A percentile compares a stretch with the other conserved stretches of the same genome.
Conservation (phyloP, 192 early-diverging fungal genomes). For the Gryganskiella cystojenkinii region DNA sequence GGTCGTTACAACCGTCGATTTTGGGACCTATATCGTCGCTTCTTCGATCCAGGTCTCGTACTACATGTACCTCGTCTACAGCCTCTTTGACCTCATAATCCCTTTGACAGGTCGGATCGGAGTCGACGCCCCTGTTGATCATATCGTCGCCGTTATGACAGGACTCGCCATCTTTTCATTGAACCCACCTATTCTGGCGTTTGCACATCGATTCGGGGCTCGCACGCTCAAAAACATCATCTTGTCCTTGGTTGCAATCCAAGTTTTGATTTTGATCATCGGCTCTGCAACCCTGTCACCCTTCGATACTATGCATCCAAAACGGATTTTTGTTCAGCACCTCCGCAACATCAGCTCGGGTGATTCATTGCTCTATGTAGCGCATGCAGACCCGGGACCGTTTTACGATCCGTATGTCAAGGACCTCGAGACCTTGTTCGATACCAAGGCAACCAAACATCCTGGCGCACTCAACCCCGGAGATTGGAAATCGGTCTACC, state of each 20-base stretch:
- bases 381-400: constrained; percentile 68
- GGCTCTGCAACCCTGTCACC: constrained; percentile 43
- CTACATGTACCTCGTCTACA: too few relatives aligned
- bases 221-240: constrained; percentile 16
- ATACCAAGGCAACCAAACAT: constrained; percentile 38
- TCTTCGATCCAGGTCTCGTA: too few relatives aligned
- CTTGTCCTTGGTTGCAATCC: constrained; percentile 46
- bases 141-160: constrained; percentile 67
- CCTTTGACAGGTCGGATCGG: constrained; percentile 77
- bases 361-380: constrained; percentile 63
- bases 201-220: constrained; percentile 61
- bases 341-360: constrained; percentile 70
- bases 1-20: constrained; percentile 24
- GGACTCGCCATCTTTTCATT: constrained; percentile 58
- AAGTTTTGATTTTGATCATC: constrained; percentile 40
- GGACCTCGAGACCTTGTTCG: constrained; percentile 53
- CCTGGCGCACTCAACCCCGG: constrained; percentile 41
- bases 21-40: constrained; percentile 41
- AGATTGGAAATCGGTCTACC: constrained; percentile 71
- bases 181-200: constrained; percentile 55
- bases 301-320: constrained; percentile 73
- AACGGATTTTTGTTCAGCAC: constrained; percentile 70
- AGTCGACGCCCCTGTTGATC: constrained; percentile 68
- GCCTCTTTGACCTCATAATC: constrained; percentile 27
- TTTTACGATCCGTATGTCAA: constrained; percentile 55